These are phyloP conservation scores for Neurospora sp. DNA, from an alignment of 495 filamentous ascomycete species.

Conservation along the genomic window DNA sequence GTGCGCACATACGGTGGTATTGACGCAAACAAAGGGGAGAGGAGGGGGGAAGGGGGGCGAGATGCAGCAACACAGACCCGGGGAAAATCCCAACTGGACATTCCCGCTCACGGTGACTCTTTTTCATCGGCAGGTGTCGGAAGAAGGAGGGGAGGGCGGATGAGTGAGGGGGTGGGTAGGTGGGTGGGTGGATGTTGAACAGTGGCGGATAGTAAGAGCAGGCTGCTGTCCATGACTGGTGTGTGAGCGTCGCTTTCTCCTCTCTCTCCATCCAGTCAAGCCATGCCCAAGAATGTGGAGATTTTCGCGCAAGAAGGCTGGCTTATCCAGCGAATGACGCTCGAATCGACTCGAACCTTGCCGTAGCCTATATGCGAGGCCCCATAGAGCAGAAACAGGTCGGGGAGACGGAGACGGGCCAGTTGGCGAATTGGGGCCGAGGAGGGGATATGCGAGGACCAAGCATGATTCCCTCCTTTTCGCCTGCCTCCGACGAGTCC, in stretches of 20 bases:
- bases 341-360: background rate
- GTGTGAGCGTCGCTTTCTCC: background rate
- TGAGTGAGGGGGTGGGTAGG: background rate
- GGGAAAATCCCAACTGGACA: background rate
- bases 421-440: background rate
- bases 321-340: background rate
- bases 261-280: background rate
- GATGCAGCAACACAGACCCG: background rate
- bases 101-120: background rate
- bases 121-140: background rate
- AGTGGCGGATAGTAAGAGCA: background rate
- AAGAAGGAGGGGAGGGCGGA: background rate
- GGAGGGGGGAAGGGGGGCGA: background rate
- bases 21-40: background rate
- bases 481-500: background rate
- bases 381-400: background rate
- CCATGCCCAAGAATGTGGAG: background rate
- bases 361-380: background rate
- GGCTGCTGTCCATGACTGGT: background rate
- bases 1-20: background rate
- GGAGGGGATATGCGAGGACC: background rate
- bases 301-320: background rate
- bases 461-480: background rate
- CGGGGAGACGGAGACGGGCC: background rate
- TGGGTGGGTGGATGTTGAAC: background rate